Base-by-base conservation (phyloP, 169 alveolate species). In the Plasmodium blacklocki region DNA sequence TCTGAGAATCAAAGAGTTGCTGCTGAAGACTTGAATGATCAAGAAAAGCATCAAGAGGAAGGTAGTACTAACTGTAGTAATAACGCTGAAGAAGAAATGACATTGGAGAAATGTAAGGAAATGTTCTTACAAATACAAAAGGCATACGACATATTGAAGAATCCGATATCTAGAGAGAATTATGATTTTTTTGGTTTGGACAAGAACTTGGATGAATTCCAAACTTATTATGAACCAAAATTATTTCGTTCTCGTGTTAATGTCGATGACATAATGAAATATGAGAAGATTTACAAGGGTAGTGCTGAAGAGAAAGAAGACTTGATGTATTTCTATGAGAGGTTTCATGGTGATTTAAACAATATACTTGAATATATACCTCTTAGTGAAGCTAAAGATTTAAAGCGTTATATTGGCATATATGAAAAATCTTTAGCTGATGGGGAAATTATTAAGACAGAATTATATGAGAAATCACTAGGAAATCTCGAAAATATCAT, bases 111-210 rank as follows among this genome's bases (percentile, higher is more conserved):
- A 64, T 93, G 94, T 21, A 89, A 88, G 32, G 88, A 63, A 71
- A 89, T 88, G 90, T 94, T 94, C 52, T 70, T 92, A 2, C 96
- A 94, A 87, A 88, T 94, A 7, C 93, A 92, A 19, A 92, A 94
- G 39, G 96, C 96, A 32, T 94, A 94, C 47, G 96, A 94, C 32
- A 92, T 94, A 52, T 88, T 94, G 63, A 94, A 78, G 74, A 95
- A 94, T 63, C 95, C 91, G 1, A 92, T 88, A 43, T 74, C 62
- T 32, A 75, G 96, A 47, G 73, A 89, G 63, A 89, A 92, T 23
- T 94, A 94, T 74, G 96, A 94, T 74, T 78, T 73, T 11, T 94
- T 58, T 45, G 96, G 96, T 47, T 62, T 26, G 64, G 80, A 56
- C 3, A 72, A 54, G 4, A 68, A 76, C 23, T 63, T 23, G 47